These are phyloP conservation scores for Fraxinus albicans DNA, from an alignment of 305 asterid genomes.

Conservation along the genomic window DNA sequence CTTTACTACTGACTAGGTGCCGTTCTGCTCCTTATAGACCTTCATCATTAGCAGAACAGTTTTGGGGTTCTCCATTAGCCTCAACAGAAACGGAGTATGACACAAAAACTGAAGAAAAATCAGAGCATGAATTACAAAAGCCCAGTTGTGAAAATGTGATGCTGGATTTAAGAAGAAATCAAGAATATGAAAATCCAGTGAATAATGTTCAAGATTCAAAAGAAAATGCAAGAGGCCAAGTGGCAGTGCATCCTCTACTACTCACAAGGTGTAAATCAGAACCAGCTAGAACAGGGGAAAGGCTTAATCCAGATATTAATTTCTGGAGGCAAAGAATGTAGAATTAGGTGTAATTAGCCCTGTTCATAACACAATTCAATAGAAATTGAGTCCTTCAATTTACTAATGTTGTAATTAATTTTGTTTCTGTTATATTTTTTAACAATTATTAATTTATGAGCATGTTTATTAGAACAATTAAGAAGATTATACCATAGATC, in stretches of 20 bases:
- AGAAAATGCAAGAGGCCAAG: not conserved
- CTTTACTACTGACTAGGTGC: not conserved
- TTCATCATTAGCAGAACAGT: not conserved
- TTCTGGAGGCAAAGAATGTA: not conserved
- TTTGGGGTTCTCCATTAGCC: not conserved
- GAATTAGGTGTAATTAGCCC: not conserved
- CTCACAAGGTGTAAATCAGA: not conserved
- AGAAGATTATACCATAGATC: too few relatives aligned
- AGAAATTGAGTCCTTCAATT: not conserved
- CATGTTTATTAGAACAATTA: too few relatives aligned
- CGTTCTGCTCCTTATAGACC: not conserved
- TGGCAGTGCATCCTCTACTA: not conserved
- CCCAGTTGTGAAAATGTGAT: not conserved
- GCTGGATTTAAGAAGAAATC: not conserved
- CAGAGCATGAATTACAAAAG: not conserved
- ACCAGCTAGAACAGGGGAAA: not conserved
- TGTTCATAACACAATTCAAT: not conserved
- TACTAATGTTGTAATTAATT: too few relatives aligned
- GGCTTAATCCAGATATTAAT: not conserved
- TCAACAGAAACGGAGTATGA: not conserved
- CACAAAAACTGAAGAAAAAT: not conserved
- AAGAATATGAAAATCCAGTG: not conserved
- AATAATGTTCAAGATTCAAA: not conserved
- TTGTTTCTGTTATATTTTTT: too few relatives aligned
- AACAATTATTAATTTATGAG: too few relatives aligned